Evolutionary conservation across 768 basidiomycete genomes (phyloP).

Genomic region (Tricholomella constricta): DNA sequence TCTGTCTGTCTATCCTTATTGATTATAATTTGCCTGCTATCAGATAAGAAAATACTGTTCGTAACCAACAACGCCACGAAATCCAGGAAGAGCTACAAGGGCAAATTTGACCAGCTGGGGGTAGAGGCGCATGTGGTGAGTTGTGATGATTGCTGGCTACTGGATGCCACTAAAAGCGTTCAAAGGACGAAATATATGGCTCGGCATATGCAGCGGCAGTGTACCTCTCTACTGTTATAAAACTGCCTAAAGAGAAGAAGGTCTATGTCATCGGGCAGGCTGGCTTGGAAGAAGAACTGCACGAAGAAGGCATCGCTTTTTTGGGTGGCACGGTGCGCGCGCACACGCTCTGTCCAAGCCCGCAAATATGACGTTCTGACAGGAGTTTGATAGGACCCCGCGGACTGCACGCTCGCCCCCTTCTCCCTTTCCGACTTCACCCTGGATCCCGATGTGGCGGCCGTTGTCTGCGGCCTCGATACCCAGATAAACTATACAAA

Average conservation of each 20-base stretch:
- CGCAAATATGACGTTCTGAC: neutral
- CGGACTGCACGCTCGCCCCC: constrained; percentile 71
- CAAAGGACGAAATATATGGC: constrained; percentile 93
- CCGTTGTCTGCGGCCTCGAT: constrained; percentile 94
- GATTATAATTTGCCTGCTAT: no score
- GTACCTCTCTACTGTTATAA: constrained; percentile 84
- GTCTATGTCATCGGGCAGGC: constrained; percentile 94
- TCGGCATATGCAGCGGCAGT: constrained; percentile 80
- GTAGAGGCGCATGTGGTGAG: constrained; percentile 83
- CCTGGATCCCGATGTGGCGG: constrained; percentile 79
- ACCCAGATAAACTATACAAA: constrained; percentile 90
- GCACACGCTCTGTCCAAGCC: constrained; percentile 3
- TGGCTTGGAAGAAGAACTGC: constrained; percentile 92
- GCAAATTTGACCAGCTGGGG: constrained; percentile 89
- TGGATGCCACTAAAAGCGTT: constrained; percentile 4
- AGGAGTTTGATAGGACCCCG: constrained; percentile 64
- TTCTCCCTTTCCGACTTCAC: constrained; percentile 72
- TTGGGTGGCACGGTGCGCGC: constrained; percentile 81
- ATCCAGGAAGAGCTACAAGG: constrained; percentile 84
- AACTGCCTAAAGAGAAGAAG: constrained; percentile 88
- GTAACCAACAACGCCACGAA: constrained; percentile 98
- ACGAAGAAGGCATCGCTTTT: constrained; percentile 79
- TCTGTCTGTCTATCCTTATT: no score
- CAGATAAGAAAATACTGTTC: constrained; percentile 86
- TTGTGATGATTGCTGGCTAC: neutral